Percentiles rank a stretch among this genome's conserved stretches.
Conservation (phyloP, 768 basidiomycete species). For the Lactifluus subvellereus region DNA sequence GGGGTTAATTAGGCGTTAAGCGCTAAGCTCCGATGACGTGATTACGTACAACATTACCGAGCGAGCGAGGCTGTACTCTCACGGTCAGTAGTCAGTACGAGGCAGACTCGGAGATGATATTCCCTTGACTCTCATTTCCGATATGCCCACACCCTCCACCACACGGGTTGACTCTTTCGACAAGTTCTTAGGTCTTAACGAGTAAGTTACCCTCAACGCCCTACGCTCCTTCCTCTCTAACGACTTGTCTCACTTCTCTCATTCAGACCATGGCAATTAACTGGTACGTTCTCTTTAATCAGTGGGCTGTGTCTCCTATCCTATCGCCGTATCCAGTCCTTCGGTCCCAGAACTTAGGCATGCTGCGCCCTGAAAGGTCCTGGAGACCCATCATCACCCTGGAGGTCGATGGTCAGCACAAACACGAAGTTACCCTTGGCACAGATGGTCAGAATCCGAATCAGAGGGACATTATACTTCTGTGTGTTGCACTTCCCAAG, state of each 20-base stretch:
- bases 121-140: no score
- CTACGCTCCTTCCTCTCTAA: not conserved
- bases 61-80: no score
- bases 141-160: not conserved
- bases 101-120: not conserved
- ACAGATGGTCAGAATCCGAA: conserved; percentile 71
- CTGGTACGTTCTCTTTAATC: conserved; percentile 20
- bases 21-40: not conserved
- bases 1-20: not conserved
- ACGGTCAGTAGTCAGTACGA: no score
- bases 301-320: not conserved
- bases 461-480: conserved; percentile 43
- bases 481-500: conserved; percentile 40
- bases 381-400: conserved; percentile 65
- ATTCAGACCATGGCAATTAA: conserved; percentile 30
- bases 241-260: not conserved
- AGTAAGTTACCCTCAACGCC: not conserved
- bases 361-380: conserved; percentile 51
- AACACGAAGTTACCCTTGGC: conserved; percentile 54
- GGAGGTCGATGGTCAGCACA: conserved; percentile 46
- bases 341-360: conserved; percentile 35
- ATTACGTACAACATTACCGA: no score
- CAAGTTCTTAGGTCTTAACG: not conserved
- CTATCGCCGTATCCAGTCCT: conserved; percentile 30
- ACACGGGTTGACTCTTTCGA: not conserved